Percentiles rank a stretch among this genome's conserved stretches.
These are phyloP conservation scores for Zygosaccharomyces kombuchaensis DNA, from an alignment of 805 yeast genomes.

Conservation along the genomic window DNA sequence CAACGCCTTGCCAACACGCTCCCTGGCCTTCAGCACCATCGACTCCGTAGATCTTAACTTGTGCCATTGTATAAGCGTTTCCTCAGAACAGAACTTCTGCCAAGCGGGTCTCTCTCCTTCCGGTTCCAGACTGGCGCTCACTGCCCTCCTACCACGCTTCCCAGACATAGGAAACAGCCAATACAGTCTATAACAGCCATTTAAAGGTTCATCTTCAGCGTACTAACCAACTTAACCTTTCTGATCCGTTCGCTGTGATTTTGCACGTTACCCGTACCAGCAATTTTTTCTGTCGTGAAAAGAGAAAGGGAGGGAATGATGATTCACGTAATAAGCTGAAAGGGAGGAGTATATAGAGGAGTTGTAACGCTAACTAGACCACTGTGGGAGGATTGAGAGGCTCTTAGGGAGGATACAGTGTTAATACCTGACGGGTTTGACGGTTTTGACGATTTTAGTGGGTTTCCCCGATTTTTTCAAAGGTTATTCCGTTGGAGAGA, in stretches of 20 bases:
- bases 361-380: background rate
- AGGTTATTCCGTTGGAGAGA: conserved; percentile 1
- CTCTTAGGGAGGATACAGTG: conserved; percentile 1
- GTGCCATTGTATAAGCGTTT: conserved; percentile 20
- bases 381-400: conserved; percentile 3
- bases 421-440: background rate
- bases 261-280: background rate
- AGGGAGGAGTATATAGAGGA: background rate
- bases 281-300: background rate
- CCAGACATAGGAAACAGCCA: background rate
- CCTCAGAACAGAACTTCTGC: conserved; percentile 25
- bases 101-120: conserved; percentile 18
- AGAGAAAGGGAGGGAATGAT: conserved; percentile 3
- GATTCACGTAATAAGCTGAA: background rate
- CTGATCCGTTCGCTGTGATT: background rate
- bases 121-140: conserved; percentile 5
- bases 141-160: conserved; percentile 8
- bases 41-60: conserved; percentile 15
- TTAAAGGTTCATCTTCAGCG: background rate
- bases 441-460: background rate
- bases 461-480: background rate
- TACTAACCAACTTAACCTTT: background rate
- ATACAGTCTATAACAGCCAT: background rate
- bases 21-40: conserved; percentile 6
- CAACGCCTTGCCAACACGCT: conserved; percentile 12